Evolutionary conservation across 208 protist genomes (phyloP).

Genomic region (Leishmania aethiopica): DNA sequence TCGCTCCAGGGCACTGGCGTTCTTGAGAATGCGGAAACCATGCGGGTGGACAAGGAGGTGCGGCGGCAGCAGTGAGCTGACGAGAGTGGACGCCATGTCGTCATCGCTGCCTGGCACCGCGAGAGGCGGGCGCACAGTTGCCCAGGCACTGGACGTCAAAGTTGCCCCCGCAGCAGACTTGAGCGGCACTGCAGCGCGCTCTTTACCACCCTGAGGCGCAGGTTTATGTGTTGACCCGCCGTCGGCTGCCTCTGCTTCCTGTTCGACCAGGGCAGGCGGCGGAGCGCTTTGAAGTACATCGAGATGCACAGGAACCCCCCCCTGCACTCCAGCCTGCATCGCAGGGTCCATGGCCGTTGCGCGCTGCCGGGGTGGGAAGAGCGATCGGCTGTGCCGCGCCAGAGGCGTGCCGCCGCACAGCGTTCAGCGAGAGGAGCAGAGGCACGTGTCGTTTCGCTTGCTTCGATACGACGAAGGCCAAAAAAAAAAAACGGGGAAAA

Average conservation of each 20-base stretch:
- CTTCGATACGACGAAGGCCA: neutral
- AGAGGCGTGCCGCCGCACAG: slow-evolving; percentile 1
- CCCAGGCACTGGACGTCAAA: too few species aligned
- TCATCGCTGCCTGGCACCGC: neutral
- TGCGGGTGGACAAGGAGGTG: slow-evolving; percentile 74
- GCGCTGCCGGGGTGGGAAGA: neutral
- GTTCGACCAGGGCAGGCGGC: neutral
- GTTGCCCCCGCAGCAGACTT: neutral
- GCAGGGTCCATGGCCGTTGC: neutral
- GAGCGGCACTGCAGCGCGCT: neutral
- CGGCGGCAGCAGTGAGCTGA: slow-evolving; percentile 5
- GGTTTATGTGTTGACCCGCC: neutral
- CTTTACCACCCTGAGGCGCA: too few species aligned
- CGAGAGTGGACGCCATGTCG: neutral
- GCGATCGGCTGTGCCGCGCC: neutral
- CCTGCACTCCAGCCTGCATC: neutral
- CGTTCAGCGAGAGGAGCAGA: too few species aligned
- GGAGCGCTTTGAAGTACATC: neutral
- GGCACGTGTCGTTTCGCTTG: neutral
- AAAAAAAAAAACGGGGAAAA: neutral
- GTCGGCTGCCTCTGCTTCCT: neutral
- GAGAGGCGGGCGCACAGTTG: neutral
- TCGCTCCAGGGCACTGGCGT: slow-evolving; percentile 72
- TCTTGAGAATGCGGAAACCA: slow-evolving; percentile 87
- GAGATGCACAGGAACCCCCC: neutral